Evolutionary conservation across 495 filamentous ascomycete species (phyloP), one percentile per base, ranked within the genome.

Genomic region (Aspergillus conjunctus): DNA sequence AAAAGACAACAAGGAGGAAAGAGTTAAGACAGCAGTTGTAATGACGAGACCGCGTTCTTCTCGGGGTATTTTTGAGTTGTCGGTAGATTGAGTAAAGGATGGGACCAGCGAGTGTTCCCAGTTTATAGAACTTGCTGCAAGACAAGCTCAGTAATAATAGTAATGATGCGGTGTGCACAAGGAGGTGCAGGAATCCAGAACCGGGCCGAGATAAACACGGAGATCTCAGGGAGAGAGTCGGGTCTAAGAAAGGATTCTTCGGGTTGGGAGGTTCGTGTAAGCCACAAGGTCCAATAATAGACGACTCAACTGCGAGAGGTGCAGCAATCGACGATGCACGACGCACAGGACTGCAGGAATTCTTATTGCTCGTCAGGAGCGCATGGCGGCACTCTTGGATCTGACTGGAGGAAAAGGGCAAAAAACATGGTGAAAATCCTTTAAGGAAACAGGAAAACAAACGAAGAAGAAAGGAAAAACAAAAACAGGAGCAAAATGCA

Each of bases 281-380:
- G 31, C 39, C 46, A 64, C 62, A 51, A n/a, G 54, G 37, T 41
- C 57, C 45, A 58, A 56, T 34, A 54, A 60, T 56, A 56, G 51
- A 56, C 17, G 41, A 39, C 50, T 33, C 32, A 18, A 50, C 44
- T 58, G 34, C 26, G 33, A 50, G 46, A 53, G 63, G 44, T 66
- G 56, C 60, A 65, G 65, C 62, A 64, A 67, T 55, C 20, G 59
- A 50, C 56, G 50, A 71, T 57, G 68, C 64, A 74, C 60, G 54
- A 61, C 51, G 68, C 63, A 59, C 50, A 65, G 52, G 63, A 58
- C 64, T 65, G 64, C 64, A 63, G 58, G 34, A 45, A 44, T 46
- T 63, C 39, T 54, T 61, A 57, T 58, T 54, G 60, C 54, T 61
- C 46, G 51, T 57, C 44, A 60, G 44, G 61, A 62, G 56, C 61